Evolutionary conservation across 176 grass and related monocot genomes (phyloP), one percentile per base, ranked within the genome.

Genomic region (Hordeum marinum): DNA sequence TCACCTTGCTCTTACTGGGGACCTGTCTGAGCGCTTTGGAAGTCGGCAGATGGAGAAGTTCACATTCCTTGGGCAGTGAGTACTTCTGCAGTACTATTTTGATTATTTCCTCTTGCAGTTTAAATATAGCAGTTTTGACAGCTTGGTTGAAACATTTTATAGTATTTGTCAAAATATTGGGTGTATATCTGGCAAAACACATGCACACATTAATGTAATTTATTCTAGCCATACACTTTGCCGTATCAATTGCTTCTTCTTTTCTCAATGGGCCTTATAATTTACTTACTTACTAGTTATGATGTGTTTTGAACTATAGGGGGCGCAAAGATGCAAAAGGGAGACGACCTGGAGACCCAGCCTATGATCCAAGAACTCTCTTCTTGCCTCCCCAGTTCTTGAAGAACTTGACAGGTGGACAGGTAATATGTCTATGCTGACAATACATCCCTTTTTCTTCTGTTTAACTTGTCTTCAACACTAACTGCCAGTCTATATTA

Each of bases 21-120:
- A 98, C 43, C 78, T 83, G 14, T 85, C 96, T 9, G 91, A 92
- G 82, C 85, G 89, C 55, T 98, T 98, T 85, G 96, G 86, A 36
- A 84, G 85, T 67, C 85, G 96, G 20, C 93, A 98, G 83, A 83
- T 14, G 11, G 89, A 95, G 50, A 98, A 90, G 52, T 98, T 98
- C 79, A 92, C 73, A 67, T 98, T 98, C 61, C 88, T 98, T 39
- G 82, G 77, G 77, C 87, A 84, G 96, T 98, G 84, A 95, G 96
- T 89, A 82, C 32, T 72, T 45, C 32, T 17, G 4, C 17, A 26
- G 3, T 77, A 25, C 45, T 85, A 66, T 29, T 41, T 73, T 69
- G 3, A 67, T 50, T 48, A n/a, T 8, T 79, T 63, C 52, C 32
- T 78, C 27, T 64, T 40, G 15, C 41, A 70, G n/a, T 62, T 60